Conservation (phyloP, 2,329 filamentous ascomycete species). For the Colletotrichum costaricense region DNA sequence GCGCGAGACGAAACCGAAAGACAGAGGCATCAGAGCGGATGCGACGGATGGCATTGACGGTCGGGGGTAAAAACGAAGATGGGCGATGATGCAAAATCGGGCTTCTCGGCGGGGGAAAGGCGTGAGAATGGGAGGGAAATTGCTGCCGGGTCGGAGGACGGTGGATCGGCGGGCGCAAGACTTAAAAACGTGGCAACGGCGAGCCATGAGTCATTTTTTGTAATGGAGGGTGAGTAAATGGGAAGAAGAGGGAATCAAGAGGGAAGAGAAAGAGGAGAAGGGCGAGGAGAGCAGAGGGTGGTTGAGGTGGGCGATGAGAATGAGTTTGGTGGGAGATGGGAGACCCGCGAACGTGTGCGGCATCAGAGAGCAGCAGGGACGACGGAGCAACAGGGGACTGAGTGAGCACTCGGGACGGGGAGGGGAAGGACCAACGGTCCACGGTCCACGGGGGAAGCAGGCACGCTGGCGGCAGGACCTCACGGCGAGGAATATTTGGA, state of each 20-base stretch:
- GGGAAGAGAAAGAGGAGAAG: conserved; percentile 24
- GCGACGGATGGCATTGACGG: conserved; percentile 25
- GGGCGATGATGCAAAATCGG: conserved; percentile 23
- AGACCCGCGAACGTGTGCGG: conserved; percentile 16
- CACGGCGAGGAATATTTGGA: background rate
- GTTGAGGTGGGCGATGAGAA: conserved; percentile 38
- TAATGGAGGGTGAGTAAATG: conserved; percentile 34
- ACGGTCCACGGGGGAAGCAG: background rate
- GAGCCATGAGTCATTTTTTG: conserved; percentile 18
- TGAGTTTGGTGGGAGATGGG: conserved; percentile 33
- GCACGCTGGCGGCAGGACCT: background rate
- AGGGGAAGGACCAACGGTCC: background rate
- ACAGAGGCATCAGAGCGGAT: conserved; percentile 12
- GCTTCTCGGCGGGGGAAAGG: conserved; percentile 32
- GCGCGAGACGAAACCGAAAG: conserved; percentile 12
- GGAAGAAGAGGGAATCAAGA: conserved; percentile 15
- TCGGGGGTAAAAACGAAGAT: conserved; percentile 1
- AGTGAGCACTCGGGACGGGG: background rate
- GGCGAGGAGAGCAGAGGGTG: conserved; percentile 21
- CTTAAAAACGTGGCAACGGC: conserved; percentile 15
- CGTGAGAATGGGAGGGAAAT: conserved; percentile 24
- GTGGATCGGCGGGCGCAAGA: conserved; percentile 15
- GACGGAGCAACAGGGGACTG: background rate
- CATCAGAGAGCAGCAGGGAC: conserved; percentile 22
- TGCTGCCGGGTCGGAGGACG: conserved; percentile 19